Conservation (phyloP, 495 filamentous ascomycete species). For the Trichodelitschia bisporula region DNA sequence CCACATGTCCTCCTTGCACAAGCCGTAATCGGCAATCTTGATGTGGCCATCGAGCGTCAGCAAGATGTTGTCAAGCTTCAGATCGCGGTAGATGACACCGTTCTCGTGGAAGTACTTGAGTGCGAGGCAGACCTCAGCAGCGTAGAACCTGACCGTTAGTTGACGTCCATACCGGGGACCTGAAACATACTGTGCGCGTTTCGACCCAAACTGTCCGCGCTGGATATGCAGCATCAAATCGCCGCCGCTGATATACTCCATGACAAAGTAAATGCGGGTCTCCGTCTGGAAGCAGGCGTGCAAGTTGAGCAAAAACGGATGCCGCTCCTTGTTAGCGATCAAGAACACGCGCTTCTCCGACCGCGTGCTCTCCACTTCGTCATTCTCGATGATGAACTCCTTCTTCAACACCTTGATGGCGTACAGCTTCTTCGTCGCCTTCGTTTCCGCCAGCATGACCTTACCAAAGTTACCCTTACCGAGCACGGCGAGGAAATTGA, state of each 20-base stretch:
- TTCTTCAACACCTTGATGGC: conserved; percentile 99
- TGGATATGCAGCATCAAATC: conserved; percentile 99
- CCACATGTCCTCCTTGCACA: conserved; percentile 99
- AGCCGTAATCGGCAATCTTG: conserved; percentile 94
- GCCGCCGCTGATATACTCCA: conserved; percentile 98
- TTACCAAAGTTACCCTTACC: conserved; percentile 99
- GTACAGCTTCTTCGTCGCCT: conserved; percentile 72
- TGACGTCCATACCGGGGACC: too few species aligned
- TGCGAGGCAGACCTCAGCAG: conserved; percentile 87
- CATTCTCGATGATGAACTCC: conserved; percentile 99
- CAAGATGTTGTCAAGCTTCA: conserved; percentile 98
- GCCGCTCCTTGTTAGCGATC: conserved; percentile 90
- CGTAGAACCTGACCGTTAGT: too few species aligned
- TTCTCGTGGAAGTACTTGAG: conserved; percentile 99
- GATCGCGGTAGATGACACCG: conserved; percentile 95
- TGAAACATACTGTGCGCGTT: conserved; percentile 92
- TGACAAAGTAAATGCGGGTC: conserved; percentile 96
- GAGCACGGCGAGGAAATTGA: conserved; percentile 97
- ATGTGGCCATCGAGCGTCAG: conserved; percentile 92
- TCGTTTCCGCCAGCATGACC: conserved; percentile 98
- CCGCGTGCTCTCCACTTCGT: conserved; percentile 96
- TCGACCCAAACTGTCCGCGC: conserved; percentile 81
- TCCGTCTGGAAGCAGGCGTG: conserved; percentile 99
- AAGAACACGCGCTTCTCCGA: conserved; percentile 96
- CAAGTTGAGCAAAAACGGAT: conserved; percentile 85